Conservation (phyloP, 2,329 filamentous ascomycete genomes). For the Nigrospora osmanthi region DNA sequence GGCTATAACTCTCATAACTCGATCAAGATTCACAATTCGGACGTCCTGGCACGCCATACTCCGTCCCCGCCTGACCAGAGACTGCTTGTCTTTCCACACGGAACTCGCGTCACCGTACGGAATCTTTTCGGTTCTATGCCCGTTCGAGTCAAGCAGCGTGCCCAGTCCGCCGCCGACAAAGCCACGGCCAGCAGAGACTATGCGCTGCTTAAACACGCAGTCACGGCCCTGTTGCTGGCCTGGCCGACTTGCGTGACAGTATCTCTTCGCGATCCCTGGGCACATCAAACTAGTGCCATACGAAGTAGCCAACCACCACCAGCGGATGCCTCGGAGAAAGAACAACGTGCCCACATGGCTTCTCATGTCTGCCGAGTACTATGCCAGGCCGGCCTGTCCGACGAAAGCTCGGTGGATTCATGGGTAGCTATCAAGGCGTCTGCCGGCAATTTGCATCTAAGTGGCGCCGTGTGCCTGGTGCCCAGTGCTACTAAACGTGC, state of each 20-base stretch:
- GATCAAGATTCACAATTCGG: constrained; percentile 63
- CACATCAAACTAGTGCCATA: constrained; percentile 28
- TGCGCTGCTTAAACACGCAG: constrained; percentile 48
- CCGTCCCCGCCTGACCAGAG: constrained; percentile 53
- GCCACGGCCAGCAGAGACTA: constrained; percentile 53
- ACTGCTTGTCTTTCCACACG: constrained; percentile 50
- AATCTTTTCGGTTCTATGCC: constrained; percentile 88
- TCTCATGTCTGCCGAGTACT: constrained; percentile 43
- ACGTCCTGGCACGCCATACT: constrained; percentile 52
- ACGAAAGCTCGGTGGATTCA: constrained; percentile 37
- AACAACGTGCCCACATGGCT: constrained; percentile 9
- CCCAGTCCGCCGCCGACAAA: constrained; percentile 38
- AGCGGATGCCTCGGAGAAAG: not conserved
- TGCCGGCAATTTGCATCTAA: constrained; percentile 51
- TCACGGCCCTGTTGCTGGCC: constrained; percentile 62
- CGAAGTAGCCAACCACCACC: constrained; percentile 12
- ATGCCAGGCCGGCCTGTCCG: constrained; percentile 56
- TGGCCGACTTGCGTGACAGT: constrained; percentile 54
- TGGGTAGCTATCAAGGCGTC: constrained; percentile 71
- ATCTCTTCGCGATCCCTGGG: constrained; percentile 43
- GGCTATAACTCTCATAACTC: constrained; percentile 54
- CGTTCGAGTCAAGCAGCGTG: constrained; percentile 77
- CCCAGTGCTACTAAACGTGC: constrained; percentile 64
- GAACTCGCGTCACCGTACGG: constrained; percentile 67
- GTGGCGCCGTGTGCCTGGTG: constrained; percentile 62